Base-by-base conservation (phyloP, 768 basidiomycete genomes). In the Boletus rubropictus region DNA sequence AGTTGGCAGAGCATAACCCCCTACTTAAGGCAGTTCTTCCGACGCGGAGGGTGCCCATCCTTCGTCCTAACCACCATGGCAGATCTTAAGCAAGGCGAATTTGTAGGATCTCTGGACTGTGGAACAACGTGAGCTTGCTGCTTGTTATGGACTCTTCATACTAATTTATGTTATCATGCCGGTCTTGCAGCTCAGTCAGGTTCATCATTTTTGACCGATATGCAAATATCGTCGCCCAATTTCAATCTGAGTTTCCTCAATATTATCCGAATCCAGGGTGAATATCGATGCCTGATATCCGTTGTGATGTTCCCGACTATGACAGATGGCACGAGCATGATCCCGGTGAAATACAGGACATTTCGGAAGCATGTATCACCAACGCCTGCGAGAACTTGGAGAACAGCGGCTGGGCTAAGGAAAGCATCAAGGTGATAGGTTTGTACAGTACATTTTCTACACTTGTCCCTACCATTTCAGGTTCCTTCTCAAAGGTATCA, bases 271-370 rank as follows among this genome's bases (percentile, higher is more conserved):
- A 89, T 61, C 89, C 93, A 3, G 89, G 90, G 83, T 85, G 48
- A 55, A 75, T 55, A 29, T 28, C 10, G 3, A 21, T 21, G n/a
- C 34, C 12, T 15, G 29, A 22, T 39, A 28, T 21, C 37, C 8
- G 15, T 37, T 38, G 1, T 44, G 9, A 50, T 37, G 6, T 29
- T 43, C 22, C 28, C 20, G 22, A 43, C 20, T 3, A 39, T n/a
- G 11, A 29, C 46, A 86, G 93, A 58, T 97, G 94, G 94, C 95
- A 97, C 64, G 92, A 94, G 53, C 96, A 98, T 66, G 86, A 95
- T 62, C 82, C 90, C 0, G 71, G 76, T 35, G 91, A 93, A 62
- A 86, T 98, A 52, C 80, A 86, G 57, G 69, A 78, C 48, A 77
- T 82, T 51, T 84, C 86, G 37, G 79, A 88, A 24, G 67, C 71